A percentile compares a stretch with the other conserved stretches of the same genome.
phyloP scores from a whole-genome alignment of 441 rosid genomes.

The Brassica balearica region DNA sequence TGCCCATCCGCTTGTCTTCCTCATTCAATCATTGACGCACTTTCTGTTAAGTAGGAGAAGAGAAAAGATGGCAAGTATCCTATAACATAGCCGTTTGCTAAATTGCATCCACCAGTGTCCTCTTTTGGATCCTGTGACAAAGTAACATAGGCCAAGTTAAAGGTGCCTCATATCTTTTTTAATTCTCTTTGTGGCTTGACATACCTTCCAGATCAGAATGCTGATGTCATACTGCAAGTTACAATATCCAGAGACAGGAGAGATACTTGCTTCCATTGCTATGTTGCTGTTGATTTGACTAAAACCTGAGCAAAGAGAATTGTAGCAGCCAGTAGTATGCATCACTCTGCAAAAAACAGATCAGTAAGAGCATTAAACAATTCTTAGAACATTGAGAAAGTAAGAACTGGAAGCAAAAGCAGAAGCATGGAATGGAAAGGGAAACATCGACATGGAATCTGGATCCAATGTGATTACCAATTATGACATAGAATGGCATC shows the following conservation, averaged over 20 bases:
- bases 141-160: constrained; percentile 14
- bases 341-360: constrained; percentile 69
- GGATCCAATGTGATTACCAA: too few species aligned
- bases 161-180: not conserved
- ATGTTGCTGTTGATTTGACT: constrained; percentile 91
- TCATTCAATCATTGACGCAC: constrained; percentile 97
- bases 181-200: constrained; percentile 18
- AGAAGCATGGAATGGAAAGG: too few species aligned
- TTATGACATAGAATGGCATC: too few species aligned
- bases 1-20: constrained; percentile 87
- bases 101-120: constrained; percentile 99
- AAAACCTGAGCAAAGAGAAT: constrained; percentile 92
- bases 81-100: constrained; percentile 74
- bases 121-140: constrained; percentile 81
- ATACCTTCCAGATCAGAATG: constrained; percentile 97
- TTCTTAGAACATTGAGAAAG: too few species aligned
- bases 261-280: constrained; percentile 97
- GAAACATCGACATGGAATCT: too few species aligned
- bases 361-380: too few species aligned
- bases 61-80: constrained; percentile 97
- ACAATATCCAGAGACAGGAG: constrained; percentile 86
- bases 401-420: too few species aligned
- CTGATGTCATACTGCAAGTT: constrained; percentile 92
- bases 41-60: constrained; percentile 89
- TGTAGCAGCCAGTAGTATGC: constrained; percentile 99